A percentile compares a stretch with the other conserved stretches of the same genome.
These are phyloP conservation scores for Oryza australiensis DNA, from an alignment of 176 grass and related monocot genomes.

Conservation along the genomic window DNA sequence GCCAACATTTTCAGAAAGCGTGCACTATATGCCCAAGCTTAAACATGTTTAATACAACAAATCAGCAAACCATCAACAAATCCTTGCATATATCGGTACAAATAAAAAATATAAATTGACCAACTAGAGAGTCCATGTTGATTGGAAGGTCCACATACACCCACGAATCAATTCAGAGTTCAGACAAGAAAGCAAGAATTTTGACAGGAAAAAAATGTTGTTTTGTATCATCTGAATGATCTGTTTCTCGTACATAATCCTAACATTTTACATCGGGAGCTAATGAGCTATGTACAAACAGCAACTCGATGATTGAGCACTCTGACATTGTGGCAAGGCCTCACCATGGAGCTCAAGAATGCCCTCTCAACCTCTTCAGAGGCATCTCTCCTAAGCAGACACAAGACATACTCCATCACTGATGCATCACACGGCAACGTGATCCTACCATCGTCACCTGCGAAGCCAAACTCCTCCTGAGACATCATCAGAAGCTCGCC, in stretches of 20 bases:
- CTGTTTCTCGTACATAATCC: neutral
- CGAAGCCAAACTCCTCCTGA: constrained; percentile 35
- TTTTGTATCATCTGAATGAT: neutral
- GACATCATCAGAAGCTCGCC: constrained; percentile 30
- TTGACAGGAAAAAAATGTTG: too few relatives aligned
- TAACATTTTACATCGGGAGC: neutral
- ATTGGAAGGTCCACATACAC: too few relatives aligned
- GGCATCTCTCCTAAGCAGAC: constrained; percentile 41
- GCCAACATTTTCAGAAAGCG: neutral
- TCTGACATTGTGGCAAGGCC: constrained; percentile 14
- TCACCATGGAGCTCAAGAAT: constrained; percentile 46
- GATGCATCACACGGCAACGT: constrained; percentile 38
- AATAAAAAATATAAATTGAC: neutral
- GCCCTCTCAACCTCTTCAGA: constrained; percentile 48
- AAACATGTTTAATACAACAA: neutral
- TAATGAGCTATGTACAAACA: constrained; percentile 20
- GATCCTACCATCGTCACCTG: neutral
- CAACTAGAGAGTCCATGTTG: neutral
- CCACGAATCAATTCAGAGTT: neutral
- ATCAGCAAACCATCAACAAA: neutral
- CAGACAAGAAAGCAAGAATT: too few relatives aligned
- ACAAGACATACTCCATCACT: constrained; percentile 48
- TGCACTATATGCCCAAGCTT: neutral
- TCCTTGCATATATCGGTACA: neutral
- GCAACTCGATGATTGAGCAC: neutral